Evolutionary conservation across 2,329 filamentous ascomycete genomes (phyloP), one percentile per base, ranked within the genome.

Genomic region (Beauveria scarabaeidicola): DNA sequence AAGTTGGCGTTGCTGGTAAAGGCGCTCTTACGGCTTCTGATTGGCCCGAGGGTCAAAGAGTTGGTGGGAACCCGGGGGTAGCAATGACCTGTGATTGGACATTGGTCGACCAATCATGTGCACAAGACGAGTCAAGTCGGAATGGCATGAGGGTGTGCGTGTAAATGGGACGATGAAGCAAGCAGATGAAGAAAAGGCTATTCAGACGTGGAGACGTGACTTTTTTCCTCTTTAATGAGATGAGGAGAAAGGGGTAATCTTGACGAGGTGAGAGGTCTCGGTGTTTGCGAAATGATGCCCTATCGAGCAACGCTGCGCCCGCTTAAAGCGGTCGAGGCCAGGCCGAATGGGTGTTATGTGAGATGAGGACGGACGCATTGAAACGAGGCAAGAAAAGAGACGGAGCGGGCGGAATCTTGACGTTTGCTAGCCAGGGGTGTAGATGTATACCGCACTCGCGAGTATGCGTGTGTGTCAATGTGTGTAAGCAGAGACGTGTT

Each of bases 221-320:
- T 50, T n/a, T 32, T 48, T 13, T 32, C 21, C 8, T 5, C 7
- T 57, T 44, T 58, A 27, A 58, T 58, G 36, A 58, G 36, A 51
- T 43, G 55, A 58, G 47, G 55, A 23, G 46, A 57, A 43, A 51
- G 41, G 52, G 52, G 52, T 46, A 36, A 36, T 32, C 10, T 56
- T 38, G 21, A 48, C n/a, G 27, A 47, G 23, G 52, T 44, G 52
- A 40, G 25, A 23, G 23, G 17, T 17, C 41, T 38, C 38, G 29
- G 53, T 56, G 43, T 56, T 56, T 50, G 55, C 44, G 38, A 21
- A 44, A 58, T 58, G 55, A 58, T 51, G 47, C 55, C 55, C 41
- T 21, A 51, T 58, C 11, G 4, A 51, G 55, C 23, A 43, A 58
- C 19, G 38, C 36, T 19, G 21, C 11, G 54, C 10, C 44, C 7